Evolutionary conservation across 345 rosid genomes (phyloP), one percentile per base, ranked within the genome.

Genomic region (Toxicodendron radicans): DNA sequence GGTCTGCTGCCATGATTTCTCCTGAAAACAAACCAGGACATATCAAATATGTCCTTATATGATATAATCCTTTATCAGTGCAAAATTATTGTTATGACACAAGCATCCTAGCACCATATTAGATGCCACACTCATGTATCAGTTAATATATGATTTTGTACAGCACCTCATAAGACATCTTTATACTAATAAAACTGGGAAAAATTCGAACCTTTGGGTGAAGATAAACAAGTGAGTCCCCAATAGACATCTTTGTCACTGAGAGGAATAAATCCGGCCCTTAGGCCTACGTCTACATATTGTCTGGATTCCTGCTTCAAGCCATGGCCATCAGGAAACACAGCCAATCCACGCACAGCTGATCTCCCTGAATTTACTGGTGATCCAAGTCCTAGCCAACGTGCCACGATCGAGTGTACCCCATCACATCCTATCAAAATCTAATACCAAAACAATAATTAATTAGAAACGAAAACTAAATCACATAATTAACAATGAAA

Each of bases 391-490:
- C 86, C 86, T 30, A 84, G 51, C 85, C 78, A 79, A 0, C 43
- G 33, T 23, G 85, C 85, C 59, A 78, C 83, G n/a, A 38, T 43
- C 3, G 82, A 83, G 64, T 76, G 77, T 56, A 79, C 63, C 56
- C 90, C 87, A 30, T 81, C 85, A 10, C 88, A 87, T 18, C 88
- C 88, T 24, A 86, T 76, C 53, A 83, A 43, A 41, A 76, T 70
- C 85, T 83, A 72, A 13, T 1, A 11, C 16, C 21, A 66, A 52
- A 65, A 20, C 33, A 2, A 61, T 1, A 14, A 13, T 11, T 59
- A 1, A 59, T 59, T 1, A 14, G 18, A 3, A 30, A 6, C 17
- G 1, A 13, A 58, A 3, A 58, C 43, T 38, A 27, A 30, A 27
- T 14, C 43, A 60, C 17, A 60, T 13, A 4, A 24, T 23, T 10